Conservation (phyloP, 257 asterid species). For the Plectranthus barbatus region DNA sequence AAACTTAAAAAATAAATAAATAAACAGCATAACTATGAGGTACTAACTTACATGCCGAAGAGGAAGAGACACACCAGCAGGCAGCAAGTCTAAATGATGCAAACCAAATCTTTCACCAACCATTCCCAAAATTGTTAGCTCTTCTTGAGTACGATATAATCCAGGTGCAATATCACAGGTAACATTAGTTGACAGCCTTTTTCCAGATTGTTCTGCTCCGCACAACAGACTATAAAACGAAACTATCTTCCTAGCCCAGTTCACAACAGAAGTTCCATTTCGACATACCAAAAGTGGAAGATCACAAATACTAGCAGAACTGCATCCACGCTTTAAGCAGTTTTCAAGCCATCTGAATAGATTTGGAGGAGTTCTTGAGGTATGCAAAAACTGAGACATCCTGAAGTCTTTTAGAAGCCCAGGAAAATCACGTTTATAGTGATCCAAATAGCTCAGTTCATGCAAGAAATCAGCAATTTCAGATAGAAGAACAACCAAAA, state of each 20-base stretch:
- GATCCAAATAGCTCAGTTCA: conserved; percentile 77
- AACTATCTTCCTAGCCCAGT: conserved; percentile 84
- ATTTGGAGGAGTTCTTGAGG: conserved; percentile 59
- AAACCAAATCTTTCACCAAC: conserved; percentile 93
- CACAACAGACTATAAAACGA: conserved; percentile 84
- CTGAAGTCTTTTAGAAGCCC: conserved; percentile 34
- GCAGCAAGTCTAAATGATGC: conserved; percentile 86
- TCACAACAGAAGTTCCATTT: conserved; percentile 60
- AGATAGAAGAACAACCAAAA: conserved; percentile 63
- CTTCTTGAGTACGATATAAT: conserved; percentile 52
- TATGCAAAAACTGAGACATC: conserved; percentile 22
- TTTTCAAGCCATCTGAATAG: conserved; percentile 86
- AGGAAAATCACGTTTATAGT: conserved; percentile 88
- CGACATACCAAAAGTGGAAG: conserved; percentile 65
- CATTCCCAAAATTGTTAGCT: conserved; percentile 83
- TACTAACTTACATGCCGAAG: conserved; percentile 76
- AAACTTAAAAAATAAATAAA: too few relatives aligned
- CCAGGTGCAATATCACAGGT: conserved; percentile 67
- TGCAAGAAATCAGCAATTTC: conserved; percentile 58
- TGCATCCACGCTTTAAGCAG: conserved; percentile 69
- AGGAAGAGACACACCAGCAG: conserved; percentile 93
- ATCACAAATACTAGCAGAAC: conserved; percentile 49
- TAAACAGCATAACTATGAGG: conserved; percentile 1
- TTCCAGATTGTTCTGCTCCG: conserved; percentile 64
- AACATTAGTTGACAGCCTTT: conserved; percentile 76